These are phyloP conservation scores for Drechslera avenae DNA, from an alignment of 2,329 filamentous ascomycete genomes.

Conservation along the genomic window DNA sequence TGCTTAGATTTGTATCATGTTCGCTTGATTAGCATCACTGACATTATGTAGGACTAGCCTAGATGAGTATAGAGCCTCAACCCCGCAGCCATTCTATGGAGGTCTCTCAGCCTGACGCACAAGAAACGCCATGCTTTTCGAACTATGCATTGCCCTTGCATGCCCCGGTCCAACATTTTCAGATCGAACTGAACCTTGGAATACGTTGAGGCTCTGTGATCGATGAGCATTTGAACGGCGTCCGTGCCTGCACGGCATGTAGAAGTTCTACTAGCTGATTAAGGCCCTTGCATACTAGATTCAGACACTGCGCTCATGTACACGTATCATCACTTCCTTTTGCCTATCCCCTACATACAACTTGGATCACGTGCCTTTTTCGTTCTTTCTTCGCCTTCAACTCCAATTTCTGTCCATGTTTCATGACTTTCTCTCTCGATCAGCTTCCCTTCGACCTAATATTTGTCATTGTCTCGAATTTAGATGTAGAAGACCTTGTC, in stretches of 20 bases:
- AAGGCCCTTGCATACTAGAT: neutral
- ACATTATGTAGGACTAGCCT: neutral
- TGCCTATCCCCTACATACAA: neutral
- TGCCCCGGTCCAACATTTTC: no score
- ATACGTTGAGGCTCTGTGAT: no score
- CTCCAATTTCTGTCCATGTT: constrained; percentile 1
- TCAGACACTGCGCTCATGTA: neutral
- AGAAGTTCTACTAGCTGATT: neutral
- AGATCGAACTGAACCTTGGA: no score
- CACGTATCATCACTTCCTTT: neutral
- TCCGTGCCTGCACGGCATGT: no score
- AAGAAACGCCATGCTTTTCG: neutral
- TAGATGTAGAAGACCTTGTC: constrained; percentile 64
- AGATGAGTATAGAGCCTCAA: neutral
- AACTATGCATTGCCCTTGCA: no score
- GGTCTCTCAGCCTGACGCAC: neutral
- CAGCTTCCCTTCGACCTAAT: constrained; percentile 69
- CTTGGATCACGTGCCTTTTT: neutral
- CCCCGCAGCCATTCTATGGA: neutral
- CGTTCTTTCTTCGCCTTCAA: neutral
- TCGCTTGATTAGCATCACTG: neutral
- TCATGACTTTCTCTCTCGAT: constrained; percentile 47
- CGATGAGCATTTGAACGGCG: no score
- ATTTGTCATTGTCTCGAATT: constrained; percentile 59
- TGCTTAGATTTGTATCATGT: no score